Evolutionary conservation across 768 basidiomycete species (phyloP).

Genomic region (Pleurotus eryngii): DNA sequence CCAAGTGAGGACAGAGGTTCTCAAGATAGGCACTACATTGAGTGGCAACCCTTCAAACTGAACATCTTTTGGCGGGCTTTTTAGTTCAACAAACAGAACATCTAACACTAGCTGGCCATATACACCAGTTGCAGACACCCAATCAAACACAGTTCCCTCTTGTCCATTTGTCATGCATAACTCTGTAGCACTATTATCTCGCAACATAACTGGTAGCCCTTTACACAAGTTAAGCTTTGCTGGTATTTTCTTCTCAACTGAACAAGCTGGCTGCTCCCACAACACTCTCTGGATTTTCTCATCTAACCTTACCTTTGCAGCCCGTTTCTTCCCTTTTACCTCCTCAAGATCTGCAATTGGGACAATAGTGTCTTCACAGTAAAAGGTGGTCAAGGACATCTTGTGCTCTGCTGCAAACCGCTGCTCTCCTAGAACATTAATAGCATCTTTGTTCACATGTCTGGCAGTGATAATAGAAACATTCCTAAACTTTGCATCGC

Average conservation of each 20-base stretch:
- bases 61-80: neutral
- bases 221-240: slow-evolving; percentile 25
- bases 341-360: neutral
- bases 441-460: slow-evolving; percentile 26
- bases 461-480: slow-evolving; percentile 28
- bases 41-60: slow-evolving; percentile 11
- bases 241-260: slow-evolving; percentile 15
- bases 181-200: slow-evolving; percentile 27
- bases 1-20: neutral
- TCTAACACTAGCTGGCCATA: slow-evolving; percentile 8
- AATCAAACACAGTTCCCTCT: slow-evolving; percentile 7
- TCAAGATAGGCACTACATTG: slow-evolving; percentile 19
- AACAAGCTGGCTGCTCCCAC: too few relatives aligned
- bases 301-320: too few relatives aligned
- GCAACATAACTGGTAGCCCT: slow-evolving; percentile 31
- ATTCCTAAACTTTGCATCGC: slow-evolving; percentile 19
- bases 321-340: neutral
- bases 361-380: slow-evolving; percentile 20
- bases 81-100: slow-evolving; percentile 11
- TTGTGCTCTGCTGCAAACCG: slow-evolving; percentile 27
- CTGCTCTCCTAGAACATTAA: slow-evolving; percentile 22
- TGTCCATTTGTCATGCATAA: slow-evolving; percentile 18
- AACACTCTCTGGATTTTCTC: too few relatives aligned
- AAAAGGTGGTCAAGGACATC: slow-evolving; percentile 23
- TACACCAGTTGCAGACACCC: neutral